Percentiles rank a stretch among this genome's conserved stretches.
Conservation (phyloP, 2,329 filamentous ascomycete species). For the Botryotinia globosa region DNA sequence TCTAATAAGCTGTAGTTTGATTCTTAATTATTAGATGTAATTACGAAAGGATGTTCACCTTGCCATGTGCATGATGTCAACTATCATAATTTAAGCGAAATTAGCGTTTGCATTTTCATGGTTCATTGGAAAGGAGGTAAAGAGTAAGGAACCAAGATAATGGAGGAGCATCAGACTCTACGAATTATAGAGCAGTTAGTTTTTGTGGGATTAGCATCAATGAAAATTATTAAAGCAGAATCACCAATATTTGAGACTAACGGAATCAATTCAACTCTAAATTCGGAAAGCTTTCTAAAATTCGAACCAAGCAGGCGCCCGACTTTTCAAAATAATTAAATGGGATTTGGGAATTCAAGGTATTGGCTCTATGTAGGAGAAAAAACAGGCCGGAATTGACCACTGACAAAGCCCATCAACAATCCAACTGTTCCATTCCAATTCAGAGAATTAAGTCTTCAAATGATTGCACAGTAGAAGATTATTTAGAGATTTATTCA, state of each 20-base stretch:
- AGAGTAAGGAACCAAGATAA: neutral
- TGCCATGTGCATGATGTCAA: neutral
- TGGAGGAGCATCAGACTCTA: neutral
- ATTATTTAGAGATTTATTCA: no score
- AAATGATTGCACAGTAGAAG: no score
- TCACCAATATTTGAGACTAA: neutral
- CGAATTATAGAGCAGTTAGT: neutral
- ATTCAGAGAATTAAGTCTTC: no score
- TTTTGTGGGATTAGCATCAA: neutral
- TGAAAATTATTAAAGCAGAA: neutral
- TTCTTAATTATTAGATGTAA: neutral
- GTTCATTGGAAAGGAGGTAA: neutral
- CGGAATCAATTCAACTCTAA: neutral
- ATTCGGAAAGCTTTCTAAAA: no score
- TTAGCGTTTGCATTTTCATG: neutral
- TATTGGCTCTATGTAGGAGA: no score
- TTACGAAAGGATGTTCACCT: neutral
- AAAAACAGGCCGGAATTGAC: no score
- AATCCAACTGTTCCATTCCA: no score
- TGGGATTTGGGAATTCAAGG: no score
- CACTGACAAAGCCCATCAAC: no score
- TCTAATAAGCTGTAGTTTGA: neutral
- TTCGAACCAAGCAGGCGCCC: no score
- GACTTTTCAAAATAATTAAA: no score
- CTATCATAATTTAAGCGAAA: neutral